phyloP scores from a whole-genome alignment of 192 early-diverging fungal genomes.

The Phycomyces blakesleeanus region DNA sequence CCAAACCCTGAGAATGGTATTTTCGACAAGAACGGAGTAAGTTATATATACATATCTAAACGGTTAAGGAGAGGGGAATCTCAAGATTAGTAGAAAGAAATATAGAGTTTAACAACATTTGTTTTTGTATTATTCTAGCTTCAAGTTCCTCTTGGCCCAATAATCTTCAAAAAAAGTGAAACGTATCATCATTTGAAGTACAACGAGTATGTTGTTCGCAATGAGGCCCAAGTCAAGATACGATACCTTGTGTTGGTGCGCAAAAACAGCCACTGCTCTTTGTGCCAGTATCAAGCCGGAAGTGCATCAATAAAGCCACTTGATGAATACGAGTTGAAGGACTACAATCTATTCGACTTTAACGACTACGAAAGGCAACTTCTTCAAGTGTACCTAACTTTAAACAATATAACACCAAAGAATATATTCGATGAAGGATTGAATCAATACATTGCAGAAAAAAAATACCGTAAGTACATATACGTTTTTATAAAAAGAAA shows the following conservation, averaged over 20 bases:
- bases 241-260: conserved; percentile 50
- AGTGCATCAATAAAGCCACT: conserved; percentile 2
- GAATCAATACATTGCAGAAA: conserved; percentile 3
- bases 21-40: conserved; percentile 26
- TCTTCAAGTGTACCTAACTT: conserved; percentile 8
- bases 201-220: conserved; percentile 81
- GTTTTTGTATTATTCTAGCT: conserved; percentile 17
- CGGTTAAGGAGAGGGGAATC: not conserved
- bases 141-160: conserved; percentile 43
- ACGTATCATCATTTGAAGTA: conserved; percentile 42
- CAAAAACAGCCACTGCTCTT: conserved; percentile 15
- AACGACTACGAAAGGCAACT: conserved; percentile 21
- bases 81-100: not conserved
- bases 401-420: conserved; percentile 8
- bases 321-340: conserved; percentile 1
- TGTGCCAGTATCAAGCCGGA: conserved; percentile 1
- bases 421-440: conserved; percentile 20
- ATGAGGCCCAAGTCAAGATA: conserved; percentile 66
- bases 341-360: not conserved
- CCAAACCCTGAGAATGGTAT: conserved; percentile 50
- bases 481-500: not conserved
- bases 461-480: conserved; percentile 20
- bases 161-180: conserved; percentile 46
- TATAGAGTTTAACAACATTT: not conserved
- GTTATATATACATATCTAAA: conserved; percentile 22